Conservation (phyloP, 2,329 filamentous ascomycete genomes). For the Microdochium paspali region DNA sequence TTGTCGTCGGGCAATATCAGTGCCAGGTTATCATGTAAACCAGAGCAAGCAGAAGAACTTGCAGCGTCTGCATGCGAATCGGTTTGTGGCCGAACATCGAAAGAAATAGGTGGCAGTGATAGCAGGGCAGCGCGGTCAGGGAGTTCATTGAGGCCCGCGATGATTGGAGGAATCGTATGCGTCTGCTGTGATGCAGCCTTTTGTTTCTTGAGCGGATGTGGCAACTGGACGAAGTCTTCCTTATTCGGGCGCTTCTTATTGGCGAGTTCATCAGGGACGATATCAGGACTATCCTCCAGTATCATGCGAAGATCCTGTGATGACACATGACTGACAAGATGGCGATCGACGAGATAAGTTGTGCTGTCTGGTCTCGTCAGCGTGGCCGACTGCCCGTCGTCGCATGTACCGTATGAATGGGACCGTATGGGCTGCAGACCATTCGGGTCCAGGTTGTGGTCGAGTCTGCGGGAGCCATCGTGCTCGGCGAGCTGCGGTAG, state of each 20-base stretch:
- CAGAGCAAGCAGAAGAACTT: constrained; percentile 9
- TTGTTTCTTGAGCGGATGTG: constrained; percentile 56
- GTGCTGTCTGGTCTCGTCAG: constrained; percentile 12
- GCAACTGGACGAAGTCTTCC: constrained; percentile 55
- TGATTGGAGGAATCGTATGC: constrained; percentile 51
- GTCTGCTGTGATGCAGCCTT: constrained; percentile 44
- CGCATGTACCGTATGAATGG: constrained; percentile 14
- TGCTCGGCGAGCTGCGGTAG: constrained; percentile 39
- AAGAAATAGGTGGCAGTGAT: constrained; percentile 55
- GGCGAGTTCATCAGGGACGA: constrained; percentile 30
- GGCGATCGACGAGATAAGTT: constrained; percentile 13
- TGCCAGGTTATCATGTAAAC: constrained; percentile 11
- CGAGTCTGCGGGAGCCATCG: constrained; percentile 9
- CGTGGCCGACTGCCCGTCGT: constrained; percentile 11
- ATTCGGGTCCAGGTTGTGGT: background rate
- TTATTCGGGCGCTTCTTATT: constrained; percentile 49
- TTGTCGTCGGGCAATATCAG: background rate
- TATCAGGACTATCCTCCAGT: constrained; percentile 32
- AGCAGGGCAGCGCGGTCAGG: constrained; percentile 43
- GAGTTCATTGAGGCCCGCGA: constrained; percentile 54
- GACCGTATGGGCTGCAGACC: background rate
- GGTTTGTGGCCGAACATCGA: constrained; percentile 35
- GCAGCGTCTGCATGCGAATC: constrained; percentile 31
- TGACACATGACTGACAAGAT: constrained; percentile 21
- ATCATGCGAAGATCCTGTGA: constrained; percentile 35